A percentile compares a stretch with the other conserved stretches of the same genome.
Conservation (phyloP, 2,329 filamentous ascomycete genomes). For the Epichloe scottii region DNA sequence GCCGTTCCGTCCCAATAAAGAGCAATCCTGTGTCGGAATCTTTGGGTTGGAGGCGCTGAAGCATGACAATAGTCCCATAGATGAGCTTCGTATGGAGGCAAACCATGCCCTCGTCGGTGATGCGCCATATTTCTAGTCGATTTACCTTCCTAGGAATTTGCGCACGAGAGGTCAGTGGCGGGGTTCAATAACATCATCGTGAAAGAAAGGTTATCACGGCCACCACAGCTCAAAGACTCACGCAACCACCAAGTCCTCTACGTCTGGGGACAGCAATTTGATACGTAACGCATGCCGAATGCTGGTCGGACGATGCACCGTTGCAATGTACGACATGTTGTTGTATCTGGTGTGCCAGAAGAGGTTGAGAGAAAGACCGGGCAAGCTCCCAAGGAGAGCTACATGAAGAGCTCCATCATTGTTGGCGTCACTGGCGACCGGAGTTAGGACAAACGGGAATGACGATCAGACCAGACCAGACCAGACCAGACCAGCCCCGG, state of each 20-base stretch:
- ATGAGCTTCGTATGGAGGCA: constrained; percentile 58
- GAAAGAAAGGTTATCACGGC: neutral
- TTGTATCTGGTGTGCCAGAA: neutral
- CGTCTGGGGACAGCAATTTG: constrained; percentile 57
- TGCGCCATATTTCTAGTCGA: constrained; percentile 70
- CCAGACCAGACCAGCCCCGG: neutral
- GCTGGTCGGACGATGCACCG: constrained; percentile 85
- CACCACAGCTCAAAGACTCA: constrained; percentile 32
- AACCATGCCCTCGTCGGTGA: constrained; percentile 49
- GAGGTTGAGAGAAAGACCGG: neutral
- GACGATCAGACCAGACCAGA: neutral
- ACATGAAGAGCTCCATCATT: constrained; percentile 14
- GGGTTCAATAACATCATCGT: neutral
- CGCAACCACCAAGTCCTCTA: constrained; percentile 80
- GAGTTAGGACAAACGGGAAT: neutral
- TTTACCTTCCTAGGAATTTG: constrained; percentile 57
- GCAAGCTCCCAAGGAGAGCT: constrained; percentile 15
- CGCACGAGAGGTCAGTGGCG: neutral
- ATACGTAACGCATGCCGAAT: constrained; percentile 79
- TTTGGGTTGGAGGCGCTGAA: constrained; percentile 66
- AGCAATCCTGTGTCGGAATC: constrained; percentile 69
- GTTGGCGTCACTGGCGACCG: constrained; percentile 1
- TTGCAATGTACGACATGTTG: constrained; percentile 83
- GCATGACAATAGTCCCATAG: constrained; percentile 77
- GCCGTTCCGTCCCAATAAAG: constrained; percentile 82